Evolutionary conservation across 2,329 filamentous ascomycete genomes (phyloP).

Genomic region (Cladosporium sp.): DNA sequence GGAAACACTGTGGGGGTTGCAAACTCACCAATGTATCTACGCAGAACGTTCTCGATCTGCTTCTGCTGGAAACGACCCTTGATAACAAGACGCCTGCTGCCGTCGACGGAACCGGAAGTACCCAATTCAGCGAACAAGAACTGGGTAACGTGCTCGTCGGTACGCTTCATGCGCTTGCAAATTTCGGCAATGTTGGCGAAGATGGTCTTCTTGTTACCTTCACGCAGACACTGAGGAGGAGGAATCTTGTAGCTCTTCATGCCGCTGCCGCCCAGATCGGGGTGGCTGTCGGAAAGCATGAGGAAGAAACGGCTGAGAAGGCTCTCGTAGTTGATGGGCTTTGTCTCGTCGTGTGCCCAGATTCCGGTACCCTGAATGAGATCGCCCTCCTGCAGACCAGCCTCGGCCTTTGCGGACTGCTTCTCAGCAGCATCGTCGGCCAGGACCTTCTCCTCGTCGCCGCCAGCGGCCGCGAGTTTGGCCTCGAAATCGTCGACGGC

Average conservation of each 20-base stretch:
- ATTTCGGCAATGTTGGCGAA: constrained; percentile 99
- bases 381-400: constrained; percentile 61
- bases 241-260: constrained; percentile 98
- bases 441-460: constrained; percentile 46
- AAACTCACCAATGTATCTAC: constrained; percentile 86
- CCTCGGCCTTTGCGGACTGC: constrained; percentile 43
- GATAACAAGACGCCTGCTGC: constrained; percentile 88
- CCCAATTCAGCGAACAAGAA: constrained; percentile 98
- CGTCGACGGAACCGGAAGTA: constrained; percentile 93
- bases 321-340: constrained; percentile 75
- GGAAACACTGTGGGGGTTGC: too few relatives aligned
- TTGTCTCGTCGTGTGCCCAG: constrained; percentile 77
- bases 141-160: constrained; percentile 85
- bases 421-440: constrained; percentile 52
- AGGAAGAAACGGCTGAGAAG: constrained; percentile 91
- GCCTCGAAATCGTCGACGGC: constrained; percentile 63
- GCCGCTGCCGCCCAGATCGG: constrained; percentile 74
- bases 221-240: constrained; percentile 94
- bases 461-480: constrained; percentile 59
- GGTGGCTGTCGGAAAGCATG: constrained; percentile 91
- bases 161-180: constrained; percentile 98
- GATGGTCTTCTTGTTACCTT: constrained; percentile 99
- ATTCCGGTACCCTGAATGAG: constrained; percentile 85
- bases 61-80: constrained; percentile 99
- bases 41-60: constrained; percentile 94